Conservation (phyloP, 106 monocot species). For the Platanthera guangdongensis region DNA sequence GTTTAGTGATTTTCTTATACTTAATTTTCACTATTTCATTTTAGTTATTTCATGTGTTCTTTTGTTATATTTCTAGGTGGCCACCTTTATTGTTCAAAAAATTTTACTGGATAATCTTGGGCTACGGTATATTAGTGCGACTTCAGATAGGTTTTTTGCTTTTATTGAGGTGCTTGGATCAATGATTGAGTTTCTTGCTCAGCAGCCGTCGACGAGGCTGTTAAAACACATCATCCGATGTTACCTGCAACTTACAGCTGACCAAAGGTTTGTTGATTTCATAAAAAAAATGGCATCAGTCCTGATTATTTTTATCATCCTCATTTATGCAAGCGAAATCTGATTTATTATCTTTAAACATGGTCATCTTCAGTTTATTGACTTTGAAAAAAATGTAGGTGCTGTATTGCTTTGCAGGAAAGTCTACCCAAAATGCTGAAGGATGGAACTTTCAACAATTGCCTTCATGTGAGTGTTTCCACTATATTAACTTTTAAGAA, state of each 20-base stretch:
- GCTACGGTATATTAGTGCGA: slow-evolving; percentile 39
- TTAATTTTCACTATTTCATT: background rate
- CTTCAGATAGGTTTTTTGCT: slow-evolving; percentile 36
- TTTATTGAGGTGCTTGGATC: slow-evolving; percentile 25
- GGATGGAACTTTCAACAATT: slow-evolving; percentile 32
- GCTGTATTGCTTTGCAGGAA: slow-evolving; percentile 22
- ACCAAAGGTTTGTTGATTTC: slow-evolving; percentile 21
- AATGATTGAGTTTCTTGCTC: slow-evolving; percentile 23
- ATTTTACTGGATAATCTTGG: slow-evolving; percentile 54
- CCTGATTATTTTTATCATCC: background rate
- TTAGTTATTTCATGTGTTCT: background rate
- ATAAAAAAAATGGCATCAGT: background rate
- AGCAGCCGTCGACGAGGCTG: slow-evolving; percentile 36
- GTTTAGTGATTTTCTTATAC: background rate
- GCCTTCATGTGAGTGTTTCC: slow-evolving; percentile 27
- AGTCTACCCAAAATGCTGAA: slow-evolving; percentile 28
- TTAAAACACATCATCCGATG: slow-evolving; percentile 46
- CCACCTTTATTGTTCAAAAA: slow-evolving; percentile 56
- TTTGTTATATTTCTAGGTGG: slow-evolving; percentile 27
- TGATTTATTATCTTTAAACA: background rate
- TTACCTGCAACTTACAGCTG: slow-evolving; percentile 31
- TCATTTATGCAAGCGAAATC: background rate
- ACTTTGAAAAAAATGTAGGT: slow-evolving; percentile 11
- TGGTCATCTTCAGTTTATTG: background rate
- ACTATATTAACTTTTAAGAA: background rate